Evolutionary conservation across 306 rosid genomes (phyloP).

Genomic region (Prunus persica): Prunus_persica_NCBIv2 NC_034012.1:7800501-7801000

Average conservation of each 20-base stretch:
- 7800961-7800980: not conserved
- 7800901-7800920: conserved; percentile 16
- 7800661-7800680: conserved; percentile 7
- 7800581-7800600: conserved; percentile 79
- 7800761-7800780: conserved; percentile 98
- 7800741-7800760: conserved; percentile 85
- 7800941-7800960: not conserved
- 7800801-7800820: conserved; percentile 92
- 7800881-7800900: not conserved
- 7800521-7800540: conserved; percentile 94
- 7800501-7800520: conserved; percentile 70
- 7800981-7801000: not conserved
- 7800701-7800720: conserved; percentile 74
- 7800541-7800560: conserved; percentile 68
- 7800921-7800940: not conserved
- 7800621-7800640: conserved; percentile 10
- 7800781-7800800: conserved; percentile 88
- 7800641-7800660: conserved; percentile 12
- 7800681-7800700: conserved; percentile 3
- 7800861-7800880: conserved; percentile 2
- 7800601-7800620: conserved; percentile 29
- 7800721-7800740: conserved; percentile 94
- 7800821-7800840: conserved; percentile 82
- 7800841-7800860: conserved; percentile 66
- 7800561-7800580: conserved; percentile 87